Evolutionary conservation across 2,329 filamentous ascomycete species (phyloP).

Genomic region (Diaporthe vaccinii): DNA sequence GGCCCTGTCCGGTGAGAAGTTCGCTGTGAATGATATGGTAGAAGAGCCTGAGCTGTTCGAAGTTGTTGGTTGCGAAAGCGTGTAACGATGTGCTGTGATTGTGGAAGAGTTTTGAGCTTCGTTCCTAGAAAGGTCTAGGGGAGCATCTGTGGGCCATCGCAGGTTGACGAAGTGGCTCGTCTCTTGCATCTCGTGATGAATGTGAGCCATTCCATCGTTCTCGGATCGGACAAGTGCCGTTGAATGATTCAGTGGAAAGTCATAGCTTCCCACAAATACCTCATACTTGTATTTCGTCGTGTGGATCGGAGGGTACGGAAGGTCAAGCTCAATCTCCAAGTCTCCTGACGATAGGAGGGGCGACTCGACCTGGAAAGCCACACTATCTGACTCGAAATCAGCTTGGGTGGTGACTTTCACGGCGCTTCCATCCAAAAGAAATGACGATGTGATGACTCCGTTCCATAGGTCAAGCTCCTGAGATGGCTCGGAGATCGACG

Average conservation of each 20-base stretch:
- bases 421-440: neutral
- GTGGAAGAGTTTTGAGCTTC: neutral
- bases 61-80: neutral
- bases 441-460: slow-evolving; percentile 3
- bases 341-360: slow-evolving; percentile 49
- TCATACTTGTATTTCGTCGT: slow-evolving; percentile 58
- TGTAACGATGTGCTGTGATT: slow-evolving; percentile 1
- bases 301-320: slow-evolving; percentile 57
- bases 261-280: slow-evolving; percentile 57
- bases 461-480: slow-evolving; percentile 9
- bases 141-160: neutral
- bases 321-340: slow-evolving; percentile 56
- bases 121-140: neutral
- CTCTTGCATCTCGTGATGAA: slow-evolving; percentile 8
- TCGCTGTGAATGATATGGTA: slow-evolving; percentile 5
- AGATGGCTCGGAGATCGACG: neutral
- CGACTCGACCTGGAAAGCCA: neutral
- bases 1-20: neutral
- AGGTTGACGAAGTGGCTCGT: slow-evolving; percentile 19
- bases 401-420: slow-evolving; percentile 13
- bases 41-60: neutral
- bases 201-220: neutral
- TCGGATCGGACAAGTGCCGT: slow-evolving; percentile 47
- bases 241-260: slow-evolving; percentile 55
- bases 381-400: slow-evolving; percentile 16